Evolutionary conservation across 768 basidiomycete genomes (phyloP), one percentile per base, ranked within the genome.

Genomic region (Gloeostereum incarnatum): DNA sequence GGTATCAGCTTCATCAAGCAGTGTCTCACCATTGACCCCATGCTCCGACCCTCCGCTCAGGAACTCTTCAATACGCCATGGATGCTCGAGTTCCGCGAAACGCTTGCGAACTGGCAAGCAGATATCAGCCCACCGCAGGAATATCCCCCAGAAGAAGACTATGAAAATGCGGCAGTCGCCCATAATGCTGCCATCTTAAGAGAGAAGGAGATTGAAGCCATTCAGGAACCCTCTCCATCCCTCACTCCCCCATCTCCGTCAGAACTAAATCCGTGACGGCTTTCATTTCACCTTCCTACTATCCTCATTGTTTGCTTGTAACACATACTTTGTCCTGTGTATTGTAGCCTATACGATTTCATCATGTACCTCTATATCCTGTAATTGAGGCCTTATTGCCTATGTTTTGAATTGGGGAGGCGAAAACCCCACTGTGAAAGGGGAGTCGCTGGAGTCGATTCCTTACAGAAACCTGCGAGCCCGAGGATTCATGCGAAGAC

Each of bases 1-100:
- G 96, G 96, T 17, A 91, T 97, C 55, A 81, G 80, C 57, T 98
- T 98, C 57, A 93, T 96, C 62, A 83, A 86, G 43, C 77, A 80
- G 50, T 98, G 94, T 58, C 63, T 99, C 29, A 88, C 75, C 8
- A 83, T 98, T 36, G 90, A 94, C 51, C 78, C 92, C 1, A 66
- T 81, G 54, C 62, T 73, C 42, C 76, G 96, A 31, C 94, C 96
- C 0, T 78, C 81, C 8, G 91, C 96, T 0, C 59, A 65, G 16
- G 90, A 96, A 51, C 73, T 98, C 20, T 75, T 92, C 62, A 69
- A 80, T 26, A 88, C 97, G 57, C 73, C 77, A 11, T 98, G 96
- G 94, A 85, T 94, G 71, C 63, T 82, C 27, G 78, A 83, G 38
- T 81, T 90, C 57, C 74, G 81, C 38, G 82, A 81, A 50, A 73